Percentiles rank a stretch among this genome's conserved stretches.
Conservation (phyloP, 164 flowering plant genomes). For the Macadamia tetraphylla region DNA sequence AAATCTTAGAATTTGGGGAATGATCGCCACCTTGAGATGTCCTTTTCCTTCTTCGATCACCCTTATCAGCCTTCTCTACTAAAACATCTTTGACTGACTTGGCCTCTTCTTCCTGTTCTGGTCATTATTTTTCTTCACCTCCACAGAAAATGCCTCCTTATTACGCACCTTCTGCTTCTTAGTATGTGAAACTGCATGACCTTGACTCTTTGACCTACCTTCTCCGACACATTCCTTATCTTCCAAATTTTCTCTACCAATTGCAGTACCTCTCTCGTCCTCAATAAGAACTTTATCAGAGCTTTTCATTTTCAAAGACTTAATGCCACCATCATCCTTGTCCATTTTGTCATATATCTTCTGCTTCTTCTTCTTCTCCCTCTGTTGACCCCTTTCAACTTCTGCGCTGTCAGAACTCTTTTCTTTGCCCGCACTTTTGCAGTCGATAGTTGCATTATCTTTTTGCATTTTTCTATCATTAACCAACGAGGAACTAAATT, state of each 20-base stretch:
- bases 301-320: neutral
- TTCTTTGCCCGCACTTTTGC: neutral
- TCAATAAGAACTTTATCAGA: neutral
- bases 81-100: slow-evolving; percentile 3
- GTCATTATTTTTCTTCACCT: neutral
- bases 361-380: neutral
- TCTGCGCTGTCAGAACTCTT: neutral
- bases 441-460: neutral
- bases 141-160: too few species aligned
- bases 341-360: slow-evolving; percentile 3
- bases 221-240: neutral
- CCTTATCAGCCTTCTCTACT: slow-evolving; percentile 1
- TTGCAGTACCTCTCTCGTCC: neutral
- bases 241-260: neutral
- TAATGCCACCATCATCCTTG: neutral
- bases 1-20: slow-evolving; percentile 9
- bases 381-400: neutral
- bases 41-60: neutral
- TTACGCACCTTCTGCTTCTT: slow-evolving; percentile 12
- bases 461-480: slow-evolving; percentile 1
- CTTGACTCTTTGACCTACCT: neutral
- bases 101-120: neutral
- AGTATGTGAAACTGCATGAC: neutral
- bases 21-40: neutral
- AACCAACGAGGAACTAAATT: neutral